Evolutionary conservation across 345 rosid species (phyloP).

Genomic region (Cardamine resedifolia): DNA sequence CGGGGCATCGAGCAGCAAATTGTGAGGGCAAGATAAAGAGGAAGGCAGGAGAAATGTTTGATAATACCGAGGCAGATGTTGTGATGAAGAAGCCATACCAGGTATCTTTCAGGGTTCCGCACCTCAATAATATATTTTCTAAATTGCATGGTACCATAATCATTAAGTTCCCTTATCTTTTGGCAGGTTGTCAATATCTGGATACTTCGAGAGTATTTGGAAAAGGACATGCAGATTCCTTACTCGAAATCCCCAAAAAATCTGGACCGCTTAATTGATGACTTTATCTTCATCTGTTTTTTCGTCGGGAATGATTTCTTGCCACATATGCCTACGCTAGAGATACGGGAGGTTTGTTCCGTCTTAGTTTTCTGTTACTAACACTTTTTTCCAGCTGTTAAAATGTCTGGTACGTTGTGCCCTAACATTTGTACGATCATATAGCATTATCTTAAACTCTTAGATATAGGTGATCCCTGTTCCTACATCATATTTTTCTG

Average conservation of each 20-base stretch:
- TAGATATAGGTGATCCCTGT: background rate
- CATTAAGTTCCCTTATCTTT: conserved; percentile 3
- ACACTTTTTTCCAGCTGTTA: conserved; percentile 6
- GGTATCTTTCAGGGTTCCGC: conserved; percentile 42
- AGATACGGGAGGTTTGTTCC: conserved; percentile 89
- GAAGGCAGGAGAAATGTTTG: conserved; percentile 76
- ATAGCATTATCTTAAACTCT: background rate
- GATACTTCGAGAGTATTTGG: conserved; percentile 94
- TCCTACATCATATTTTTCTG: background rate
- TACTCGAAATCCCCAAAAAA: conserved; percentile 50
- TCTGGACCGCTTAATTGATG: conserved; percentile 81
- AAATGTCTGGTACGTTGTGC: conserved; percentile 4
- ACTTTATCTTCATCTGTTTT: conserved; percentile 94
- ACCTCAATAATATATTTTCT: background rate
- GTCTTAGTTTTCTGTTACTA: conserved; percentile 8
- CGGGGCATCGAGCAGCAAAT: conserved; percentile 80
- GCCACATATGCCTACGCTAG: conserved; percentile 98
- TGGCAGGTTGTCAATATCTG: conserved; percentile 88
- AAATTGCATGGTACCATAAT: conserved; percentile 15
- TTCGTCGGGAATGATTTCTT: conserved; percentile 97
- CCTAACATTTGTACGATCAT: background rate
- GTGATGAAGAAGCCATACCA: conserved; percentile 79
- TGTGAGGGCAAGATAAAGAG: conserved; percentile 84
- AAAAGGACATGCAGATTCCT: conserved; percentile 67
- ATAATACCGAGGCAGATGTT: conserved; percentile 51